phyloP scores from a whole-genome alignment of 208 protist genomes.

The Crithidia expoeki region DNA sequence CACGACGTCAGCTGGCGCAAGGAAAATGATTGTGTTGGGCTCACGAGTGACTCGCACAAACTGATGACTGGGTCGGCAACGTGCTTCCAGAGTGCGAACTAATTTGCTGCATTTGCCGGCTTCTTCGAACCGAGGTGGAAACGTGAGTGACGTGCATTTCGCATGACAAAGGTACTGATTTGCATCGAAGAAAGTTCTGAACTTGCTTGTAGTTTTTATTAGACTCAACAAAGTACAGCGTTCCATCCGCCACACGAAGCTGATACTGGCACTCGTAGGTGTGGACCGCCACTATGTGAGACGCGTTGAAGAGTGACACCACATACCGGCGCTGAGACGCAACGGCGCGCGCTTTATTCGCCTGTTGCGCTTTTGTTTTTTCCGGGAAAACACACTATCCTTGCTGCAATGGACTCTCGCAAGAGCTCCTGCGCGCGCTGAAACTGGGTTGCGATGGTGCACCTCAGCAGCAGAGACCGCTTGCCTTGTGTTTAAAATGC shows the following conservation, averaged over 20 bases:
- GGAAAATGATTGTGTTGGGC: not conserved
- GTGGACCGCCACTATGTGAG: not conserved
- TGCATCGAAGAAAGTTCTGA: not conserved
- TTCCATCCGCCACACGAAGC: not conserved
- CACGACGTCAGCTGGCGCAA: conserved; percentile 1
- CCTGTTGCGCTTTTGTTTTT: not conserved
- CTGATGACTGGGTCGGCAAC: not conserved
- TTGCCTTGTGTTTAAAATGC: not conserved
- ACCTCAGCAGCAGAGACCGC: conserved; percentile 8
- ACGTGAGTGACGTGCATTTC: conserved; percentile 8
- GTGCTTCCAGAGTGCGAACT: not conserved
- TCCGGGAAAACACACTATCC: not conserved
- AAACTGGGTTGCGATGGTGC: not conserved
- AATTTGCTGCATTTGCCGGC: not conserved
- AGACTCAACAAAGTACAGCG: conserved; percentile 7
- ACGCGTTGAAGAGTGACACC: conserved; percentile 3
- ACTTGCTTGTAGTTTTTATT: not conserved
- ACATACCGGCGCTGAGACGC: not conserved
- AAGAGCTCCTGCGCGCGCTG: not conserved
- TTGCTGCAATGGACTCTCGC: not conserved
- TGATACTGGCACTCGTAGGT: conserved; percentile 15
- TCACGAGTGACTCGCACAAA: conserved; percentile 4
- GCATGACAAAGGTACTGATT: not conserved
- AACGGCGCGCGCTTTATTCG: conserved; percentile 8
- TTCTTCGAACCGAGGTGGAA: not conserved